These are phyloP conservation scores for Akanthomyces muscarius DNA, from an alignment of 2,329 filamentous ascomycete species.

Conservation along the genomic window DNA sequence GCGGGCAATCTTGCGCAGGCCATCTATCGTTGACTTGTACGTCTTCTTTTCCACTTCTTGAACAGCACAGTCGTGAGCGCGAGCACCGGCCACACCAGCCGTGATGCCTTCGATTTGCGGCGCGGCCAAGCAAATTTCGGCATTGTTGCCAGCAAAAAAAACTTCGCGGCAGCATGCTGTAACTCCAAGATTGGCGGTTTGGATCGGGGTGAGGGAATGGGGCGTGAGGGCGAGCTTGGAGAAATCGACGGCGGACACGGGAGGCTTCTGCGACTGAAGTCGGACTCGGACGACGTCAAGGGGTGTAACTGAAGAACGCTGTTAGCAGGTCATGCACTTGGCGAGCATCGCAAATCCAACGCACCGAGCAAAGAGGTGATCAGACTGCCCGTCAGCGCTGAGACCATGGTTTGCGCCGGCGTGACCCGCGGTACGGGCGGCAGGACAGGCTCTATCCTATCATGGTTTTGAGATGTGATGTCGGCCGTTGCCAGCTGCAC, in stretches of 20 bases:
- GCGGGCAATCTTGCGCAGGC: slow-evolving; percentile 86
- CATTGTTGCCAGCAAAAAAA: slow-evolving; percentile 88
- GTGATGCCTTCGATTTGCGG: slow-evolving; percentile 47
- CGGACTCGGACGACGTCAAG: slow-evolving; percentile 95
- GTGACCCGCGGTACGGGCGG: slow-evolving; percentile 61
- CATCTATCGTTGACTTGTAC: slow-evolving; percentile 89
- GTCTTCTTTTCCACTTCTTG: slow-evolving; percentile 79
- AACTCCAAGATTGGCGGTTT: slow-evolving; percentile 77
- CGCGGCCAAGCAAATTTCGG: slow-evolving; percentile 74
- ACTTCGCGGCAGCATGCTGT: slow-evolving; percentile 95
- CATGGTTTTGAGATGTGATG: slow-evolving; percentile 26
- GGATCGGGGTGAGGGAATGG: slow-evolving; percentile 63
- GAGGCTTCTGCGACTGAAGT: slow-evolving; percentile 72
- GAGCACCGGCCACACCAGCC: slow-evolving; percentile 44
- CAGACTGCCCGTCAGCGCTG: slow-evolving; percentile 84
- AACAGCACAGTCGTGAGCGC: slow-evolving; percentile 74
- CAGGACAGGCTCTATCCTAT: slow-evolving; percentile 25
- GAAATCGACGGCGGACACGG: slow-evolving; percentile 49
- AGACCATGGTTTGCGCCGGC: slow-evolving; percentile 87
- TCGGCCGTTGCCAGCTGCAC: slow-evolving; percentile 9
- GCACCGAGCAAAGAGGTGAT: slow-evolving; percentile 83
- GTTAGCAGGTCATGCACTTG: background rate
- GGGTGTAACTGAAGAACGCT: slow-evolving; percentile 66
- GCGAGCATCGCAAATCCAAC: slow-evolving; percentile 25
- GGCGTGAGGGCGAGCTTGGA: slow-evolving; percentile 53